Evolutionary conservation across 345 rosid species (phyloP).

Genomic region (Eucalyptus leucophloia): DNA sequence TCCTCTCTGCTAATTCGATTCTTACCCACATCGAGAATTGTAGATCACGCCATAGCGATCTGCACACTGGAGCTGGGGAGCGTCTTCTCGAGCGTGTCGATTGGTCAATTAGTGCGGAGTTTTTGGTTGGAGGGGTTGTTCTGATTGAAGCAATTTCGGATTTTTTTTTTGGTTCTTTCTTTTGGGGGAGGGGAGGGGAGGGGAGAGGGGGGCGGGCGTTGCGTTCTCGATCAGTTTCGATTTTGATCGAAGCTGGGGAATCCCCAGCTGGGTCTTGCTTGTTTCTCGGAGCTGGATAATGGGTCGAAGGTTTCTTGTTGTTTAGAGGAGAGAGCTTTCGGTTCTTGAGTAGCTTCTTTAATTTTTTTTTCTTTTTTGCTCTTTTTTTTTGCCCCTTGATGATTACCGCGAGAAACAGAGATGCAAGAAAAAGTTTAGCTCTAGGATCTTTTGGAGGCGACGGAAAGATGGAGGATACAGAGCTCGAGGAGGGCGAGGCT

Average conservation of each 20-base stretch:
- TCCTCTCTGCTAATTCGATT: not conserved
- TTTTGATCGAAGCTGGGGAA: not conserved
- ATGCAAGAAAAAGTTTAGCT: not conserved
- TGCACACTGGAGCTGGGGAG: not conserved
- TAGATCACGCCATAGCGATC: not conserved
- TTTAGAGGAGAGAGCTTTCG: not conserved
- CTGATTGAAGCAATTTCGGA: not conserved
- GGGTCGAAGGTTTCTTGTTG: not conserved
- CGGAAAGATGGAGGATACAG: not conserved
- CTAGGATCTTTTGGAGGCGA: not conserved
- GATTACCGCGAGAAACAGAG: not conserved
- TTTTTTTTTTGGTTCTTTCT: not conserved
- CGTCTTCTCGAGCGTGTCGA: not conserved
- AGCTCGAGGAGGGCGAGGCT: slow-evolving; percentile 12
- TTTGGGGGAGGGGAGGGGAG: not conserved
- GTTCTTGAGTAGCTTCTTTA: not conserved
- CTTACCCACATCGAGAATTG: slow-evolving; percentile 5
- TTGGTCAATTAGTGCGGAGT: not conserved
- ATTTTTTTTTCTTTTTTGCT: not conserved
- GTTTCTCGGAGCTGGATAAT: not conserved
- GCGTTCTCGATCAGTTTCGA: not conserved
- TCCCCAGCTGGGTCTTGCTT: not conserved
- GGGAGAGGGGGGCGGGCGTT: not conserved
- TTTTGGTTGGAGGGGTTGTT: not conserved
- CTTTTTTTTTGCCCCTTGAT: not conserved